Conservation (phyloP, 2,329 filamentous ascomycete species). For the Scedosporium boydii region DNA sequence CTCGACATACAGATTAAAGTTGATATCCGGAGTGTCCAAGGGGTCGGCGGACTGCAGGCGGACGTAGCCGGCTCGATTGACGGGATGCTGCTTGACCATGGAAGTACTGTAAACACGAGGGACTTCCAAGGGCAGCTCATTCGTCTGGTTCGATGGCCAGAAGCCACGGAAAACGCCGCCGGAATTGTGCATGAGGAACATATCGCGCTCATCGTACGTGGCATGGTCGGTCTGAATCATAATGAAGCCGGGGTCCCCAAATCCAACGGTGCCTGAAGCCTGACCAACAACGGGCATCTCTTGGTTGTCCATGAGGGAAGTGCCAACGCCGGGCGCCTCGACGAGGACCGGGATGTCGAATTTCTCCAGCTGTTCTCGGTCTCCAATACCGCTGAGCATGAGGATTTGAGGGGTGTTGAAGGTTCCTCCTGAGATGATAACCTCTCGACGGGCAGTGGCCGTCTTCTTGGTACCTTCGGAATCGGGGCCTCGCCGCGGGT, state of each 20-base stretch:
- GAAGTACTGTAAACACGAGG: neutral
- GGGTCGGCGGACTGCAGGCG: constrained; percentile 50
- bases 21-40: constrained; percentile 51
- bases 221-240: constrained; percentile 6
- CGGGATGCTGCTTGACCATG: constrained; percentile 7
- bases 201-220: constrained; percentile 7
- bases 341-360: constrained; percentile 33
- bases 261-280: constrained; percentile 4
- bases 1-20: constrained; percentile 45
- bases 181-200: constrained; percentile 6
- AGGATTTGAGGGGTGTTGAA: constrained; percentile 43
- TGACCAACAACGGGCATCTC: constrained; percentile 25
- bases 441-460: constrained; percentile 27
- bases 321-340: constrained; percentile 36
- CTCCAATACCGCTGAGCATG: constrained; percentile 40
- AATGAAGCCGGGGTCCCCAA: constrained; percentile 3
- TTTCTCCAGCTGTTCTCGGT: constrained; percentile 27
- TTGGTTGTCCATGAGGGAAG: constrained; percentile 37
- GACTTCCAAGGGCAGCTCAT: constrained; percentile 1
- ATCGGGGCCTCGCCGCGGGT: constrained; percentile 26
- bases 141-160: constrained; percentile 6
- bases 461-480: constrained; percentile 8
- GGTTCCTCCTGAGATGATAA: constrained; percentile 38
- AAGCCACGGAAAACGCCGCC: constrained; percentile 6
- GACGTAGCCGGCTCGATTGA: constrained; percentile 51